phyloP scores from a whole-genome alignment of 1,284 basidiomycete species.

The Neonothopanus nambi region DNA sequence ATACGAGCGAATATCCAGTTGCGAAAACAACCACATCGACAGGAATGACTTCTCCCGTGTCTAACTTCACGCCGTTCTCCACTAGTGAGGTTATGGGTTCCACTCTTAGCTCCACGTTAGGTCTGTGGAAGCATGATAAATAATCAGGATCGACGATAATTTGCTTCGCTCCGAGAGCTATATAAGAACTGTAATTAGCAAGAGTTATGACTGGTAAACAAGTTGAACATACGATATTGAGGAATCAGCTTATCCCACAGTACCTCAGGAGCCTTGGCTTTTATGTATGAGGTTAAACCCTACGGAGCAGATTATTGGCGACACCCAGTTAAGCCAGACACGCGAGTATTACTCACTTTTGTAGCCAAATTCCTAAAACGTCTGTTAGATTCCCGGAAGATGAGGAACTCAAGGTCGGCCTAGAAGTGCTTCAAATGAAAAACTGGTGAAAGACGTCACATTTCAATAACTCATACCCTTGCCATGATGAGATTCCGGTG shows the following conservation, averaged over 20 bases:
- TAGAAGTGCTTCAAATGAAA: neutral
- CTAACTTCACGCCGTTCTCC: constrained; percentile 29
- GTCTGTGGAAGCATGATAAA: constrained; percentile 28
- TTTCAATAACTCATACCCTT: constrained; percentile 13
- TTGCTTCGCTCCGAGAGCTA: constrained; percentile 27
- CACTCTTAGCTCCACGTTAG: constrained; percentile 33
- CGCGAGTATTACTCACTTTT: neutral
- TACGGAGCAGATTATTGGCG: constrained; percentile 3
- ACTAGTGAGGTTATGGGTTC: constrained; percentile 29
- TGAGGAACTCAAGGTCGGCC: constrained; percentile 9
- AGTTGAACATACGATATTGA: constrained; percentile 22
- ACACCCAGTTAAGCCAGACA: neutral
- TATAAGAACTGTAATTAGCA: neutral
- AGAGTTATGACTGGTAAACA: neutral
- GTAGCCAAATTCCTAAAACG: constrained; percentile 1
- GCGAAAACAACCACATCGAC: constrained; percentile 20
- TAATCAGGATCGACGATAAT: constrained; percentile 31
- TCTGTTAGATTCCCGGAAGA: constrained; percentile 4
- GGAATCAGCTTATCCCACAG: constrained; percentile 29
- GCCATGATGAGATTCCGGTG: constrained; percentile 24
- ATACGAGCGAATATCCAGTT: constrained; percentile 16
- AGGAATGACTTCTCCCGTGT: constrained; percentile 24
- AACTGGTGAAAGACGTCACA: neutral
- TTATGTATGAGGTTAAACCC: constrained; percentile 22
- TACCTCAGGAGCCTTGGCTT: constrained; percentile 23